Percentiles rank a stretch among this genome's conserved stretches.
phyloP scores from a whole-genome alignment of 345 rosid genomes.

The Eucalyptus polyanthemos region DNA sequence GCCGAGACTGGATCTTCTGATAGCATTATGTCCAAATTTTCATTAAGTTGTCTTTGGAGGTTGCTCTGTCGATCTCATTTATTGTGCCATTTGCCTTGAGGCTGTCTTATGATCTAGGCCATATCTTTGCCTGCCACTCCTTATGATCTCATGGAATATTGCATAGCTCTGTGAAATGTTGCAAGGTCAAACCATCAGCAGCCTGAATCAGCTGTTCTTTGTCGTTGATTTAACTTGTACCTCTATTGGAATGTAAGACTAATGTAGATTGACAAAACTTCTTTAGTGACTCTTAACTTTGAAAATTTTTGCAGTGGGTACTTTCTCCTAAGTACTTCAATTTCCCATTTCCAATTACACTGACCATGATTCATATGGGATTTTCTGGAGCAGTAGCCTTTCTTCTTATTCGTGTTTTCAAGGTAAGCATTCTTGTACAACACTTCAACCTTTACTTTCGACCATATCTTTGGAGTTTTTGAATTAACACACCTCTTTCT shows the following conservation, averaged over 20 bases:
- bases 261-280: not conserved
- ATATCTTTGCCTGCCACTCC: not conserved
- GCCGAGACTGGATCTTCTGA: not conserved
- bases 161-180: not conserved
- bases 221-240: not conserved
- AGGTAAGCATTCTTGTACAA: conserved; percentile 27
- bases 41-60: not conserved
- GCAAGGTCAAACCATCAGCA: not conserved
- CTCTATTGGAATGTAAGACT: not conserved
- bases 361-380: conserved; percentile 96
- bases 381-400: conserved; percentile 73
- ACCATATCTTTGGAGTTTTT: not conserved
- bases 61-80: not conserved
- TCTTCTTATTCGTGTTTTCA: conserved; percentile 82
- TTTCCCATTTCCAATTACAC: conserved; percentile 83
- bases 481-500: not conserved
- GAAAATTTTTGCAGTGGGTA: conserved; percentile 73
- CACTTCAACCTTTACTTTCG: not conserved
- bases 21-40: not conserved
- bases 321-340: conserved; percentile 85
- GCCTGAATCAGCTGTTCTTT: not conserved
- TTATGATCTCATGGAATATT: not conserved
- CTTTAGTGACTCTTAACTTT: not conserved
- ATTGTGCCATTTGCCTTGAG: not conserved
- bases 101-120: not conserved